Conservation (phyloP, 169 alveolate genomes). For the Plasmodium blacklocki region DNA sequence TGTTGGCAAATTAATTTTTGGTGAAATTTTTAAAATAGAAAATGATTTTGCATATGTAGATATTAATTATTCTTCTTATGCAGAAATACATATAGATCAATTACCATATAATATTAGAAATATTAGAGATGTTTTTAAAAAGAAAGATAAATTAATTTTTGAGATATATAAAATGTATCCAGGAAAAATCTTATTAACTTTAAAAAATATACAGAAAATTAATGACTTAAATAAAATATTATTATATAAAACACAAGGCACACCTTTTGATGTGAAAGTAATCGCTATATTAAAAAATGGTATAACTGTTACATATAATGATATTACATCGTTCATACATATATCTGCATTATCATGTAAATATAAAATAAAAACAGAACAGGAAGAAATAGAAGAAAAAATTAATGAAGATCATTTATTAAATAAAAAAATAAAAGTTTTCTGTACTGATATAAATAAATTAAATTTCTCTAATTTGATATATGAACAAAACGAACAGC, state of each 20-base stretch:
- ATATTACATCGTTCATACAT: slow-evolving; percentile 59
- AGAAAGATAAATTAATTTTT: slow-evolving; percentile 69
- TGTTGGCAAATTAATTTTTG: slow-evolving; percentile 76
- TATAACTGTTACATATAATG: slow-evolving; percentile 56
- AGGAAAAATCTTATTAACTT: slow-evolving; percentile 48
- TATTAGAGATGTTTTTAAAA: slow-evolving; percentile 53
- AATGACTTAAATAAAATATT: slow-evolving; percentile 71
- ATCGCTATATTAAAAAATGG: slow-evolving; percentile 58
- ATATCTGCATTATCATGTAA: slow-evolving; percentile 61
- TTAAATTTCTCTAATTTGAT: slow-evolving; percentile 67
- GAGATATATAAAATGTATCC: slow-evolving; percentile 76
- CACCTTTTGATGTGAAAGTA: slow-evolving; percentile 69
- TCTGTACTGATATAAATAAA: slow-evolving; percentile 63
- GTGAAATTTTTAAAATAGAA: slow-evolving; percentile 68
- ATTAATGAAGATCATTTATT: slow-evolving; percentile 7
- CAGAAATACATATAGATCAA: slow-evolving; percentile 69
- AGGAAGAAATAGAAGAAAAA: slow-evolving; percentile 39
- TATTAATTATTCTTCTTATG: slow-evolving; percentile 63
- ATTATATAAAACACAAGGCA: slow-evolving; percentile 40
- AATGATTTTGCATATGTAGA: slow-evolving; percentile 73
- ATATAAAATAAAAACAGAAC: slow-evolving; percentile 34
- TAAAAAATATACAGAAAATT: slow-evolving; percentile 76
- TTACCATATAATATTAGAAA: slow-evolving; percentile 68
- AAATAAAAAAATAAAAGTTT: slow-evolving; percentile 57
- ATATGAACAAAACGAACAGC: slow-evolving; percentile 75